Percentiles rank a stretch among this genome's conserved stretches.
Conservation (phyloP, 2,329 filamentous ascomycete species). For the Chaetomiaceae sp. region DNA sequence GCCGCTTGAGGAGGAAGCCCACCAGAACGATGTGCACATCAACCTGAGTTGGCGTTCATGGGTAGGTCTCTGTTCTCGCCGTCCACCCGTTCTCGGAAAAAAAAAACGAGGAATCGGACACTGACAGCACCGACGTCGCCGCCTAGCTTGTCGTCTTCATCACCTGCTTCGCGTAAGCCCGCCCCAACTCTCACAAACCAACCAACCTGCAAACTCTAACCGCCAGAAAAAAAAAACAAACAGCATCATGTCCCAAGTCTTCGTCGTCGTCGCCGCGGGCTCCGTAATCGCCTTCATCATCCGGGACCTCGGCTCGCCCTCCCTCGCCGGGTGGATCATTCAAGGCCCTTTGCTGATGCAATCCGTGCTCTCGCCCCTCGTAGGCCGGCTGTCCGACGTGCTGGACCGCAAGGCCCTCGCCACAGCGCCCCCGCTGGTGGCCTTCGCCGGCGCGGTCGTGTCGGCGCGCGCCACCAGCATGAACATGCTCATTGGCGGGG, state of each 20-base stretch:
- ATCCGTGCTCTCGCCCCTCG: neutral
- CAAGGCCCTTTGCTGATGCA: neutral
- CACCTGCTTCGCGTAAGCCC: neutral
- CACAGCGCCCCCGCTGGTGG: neutral
- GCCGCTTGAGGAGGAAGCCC: neutral
- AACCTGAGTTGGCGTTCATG: neutral
- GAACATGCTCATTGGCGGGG: neutral
- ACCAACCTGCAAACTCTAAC: neutral
- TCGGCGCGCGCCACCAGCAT: neutral
- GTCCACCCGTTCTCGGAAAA: too few species aligned
- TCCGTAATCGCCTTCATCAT: neutral
- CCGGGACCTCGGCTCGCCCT: neutral
- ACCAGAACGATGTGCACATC: neutral
- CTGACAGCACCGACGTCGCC: neutral
- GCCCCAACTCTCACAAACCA: neutral
- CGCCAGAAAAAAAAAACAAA: neutral
- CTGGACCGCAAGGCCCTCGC: neutral
- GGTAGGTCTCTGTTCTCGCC: neutral
- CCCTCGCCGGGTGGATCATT: neutral
- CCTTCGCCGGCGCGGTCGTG: neutral
- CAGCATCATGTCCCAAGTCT: neutral
- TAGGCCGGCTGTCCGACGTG: neutral
- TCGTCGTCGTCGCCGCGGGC: neutral
- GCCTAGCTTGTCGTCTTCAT: neutral
- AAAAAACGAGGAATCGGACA: too few species aligned